Percentiles rank a stretch among this genome's conserved stretches.
These are phyloP conservation scores for Zygotorulaspora mrakii DNA, from an alignment of 1,139 yeast genomes.

Conservation along the genomic window DNA sequence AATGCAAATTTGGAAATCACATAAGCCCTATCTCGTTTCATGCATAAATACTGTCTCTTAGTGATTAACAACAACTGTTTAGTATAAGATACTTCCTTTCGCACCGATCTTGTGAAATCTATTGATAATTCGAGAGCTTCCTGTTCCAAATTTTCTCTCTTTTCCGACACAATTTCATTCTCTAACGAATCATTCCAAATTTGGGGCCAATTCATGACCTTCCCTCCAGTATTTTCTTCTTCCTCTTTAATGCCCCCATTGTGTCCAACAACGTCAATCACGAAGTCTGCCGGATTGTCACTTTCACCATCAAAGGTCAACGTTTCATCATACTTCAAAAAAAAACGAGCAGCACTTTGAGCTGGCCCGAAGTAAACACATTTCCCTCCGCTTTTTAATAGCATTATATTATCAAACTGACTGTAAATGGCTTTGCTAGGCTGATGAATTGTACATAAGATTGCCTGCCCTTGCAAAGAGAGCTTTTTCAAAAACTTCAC, in stretches of 20 bases:
- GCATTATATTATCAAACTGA: conserved; percentile 42
- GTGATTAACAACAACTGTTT: conserved; percentile 35
- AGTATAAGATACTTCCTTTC: conserved; percentile 34
- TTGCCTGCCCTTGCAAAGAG: conserved; percentile 47
- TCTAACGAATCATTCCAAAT: conserved; percentile 45
- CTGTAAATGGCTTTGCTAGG: conserved; percentile 36
- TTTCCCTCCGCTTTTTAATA: conserved; percentile 44
- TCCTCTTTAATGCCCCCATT: conserved; percentile 7
- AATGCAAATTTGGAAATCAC: conserved; percentile 42
- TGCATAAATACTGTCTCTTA: conserved; percentile 36
- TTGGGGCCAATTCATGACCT: conserved; percentile 43
- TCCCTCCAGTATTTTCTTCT: conserved; percentile 48
- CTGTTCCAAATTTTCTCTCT: conserved; percentile 30
- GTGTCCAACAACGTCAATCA: conserved; percentile 46
- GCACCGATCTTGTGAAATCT: conserved; percentile 36
- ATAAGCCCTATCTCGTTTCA: conserved; percentile 46
- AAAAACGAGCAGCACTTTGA: conserved; percentile 43
- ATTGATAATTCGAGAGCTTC: conserved; percentile 20
- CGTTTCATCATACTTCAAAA: conserved; percentile 25
- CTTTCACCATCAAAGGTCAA: conserved; percentile 20
- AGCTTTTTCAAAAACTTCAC: conserved; percentile 42
- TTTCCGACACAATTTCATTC: conserved; percentile 23
- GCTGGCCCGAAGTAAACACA: conserved; percentile 44
- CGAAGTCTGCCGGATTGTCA: conserved; percentile 61
- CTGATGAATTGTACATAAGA: conserved; percentile 48